Evolutionary conservation across 2,329 filamentous ascomycete genomes (phyloP).

Genomic region (Knufia petricola): DNA sequence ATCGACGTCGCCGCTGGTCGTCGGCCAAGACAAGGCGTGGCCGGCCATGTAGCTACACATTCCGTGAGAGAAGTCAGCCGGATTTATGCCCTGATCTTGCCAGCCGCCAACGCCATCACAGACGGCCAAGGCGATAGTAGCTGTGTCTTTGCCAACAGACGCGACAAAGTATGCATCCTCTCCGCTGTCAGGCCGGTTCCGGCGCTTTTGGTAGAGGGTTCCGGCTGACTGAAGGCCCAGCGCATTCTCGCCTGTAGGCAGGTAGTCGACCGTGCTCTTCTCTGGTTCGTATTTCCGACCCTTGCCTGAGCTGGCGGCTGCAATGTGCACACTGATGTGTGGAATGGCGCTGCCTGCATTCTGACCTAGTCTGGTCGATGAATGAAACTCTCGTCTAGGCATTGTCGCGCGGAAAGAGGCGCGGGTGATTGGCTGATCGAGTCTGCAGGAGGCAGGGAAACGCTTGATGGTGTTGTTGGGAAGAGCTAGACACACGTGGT

Average conservation of each 20-base stretch:
- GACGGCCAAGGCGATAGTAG: slow-evolving; percentile 72
- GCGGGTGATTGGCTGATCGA: background rate
- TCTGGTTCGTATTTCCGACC: slow-evolving; percentile 56
- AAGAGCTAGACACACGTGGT: slow-evolving; percentile 18
- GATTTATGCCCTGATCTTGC: slow-evolving; percentile 85
- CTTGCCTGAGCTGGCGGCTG: slow-evolving; percentile 68
- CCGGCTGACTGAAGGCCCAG: slow-evolving; percentile 29
- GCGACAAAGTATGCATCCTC: slow-evolving; percentile 95
- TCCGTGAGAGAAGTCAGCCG: slow-evolving; percentile 88
- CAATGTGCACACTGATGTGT: slow-evolving; percentile 57
- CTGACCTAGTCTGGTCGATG: slow-evolving; percentile 4
- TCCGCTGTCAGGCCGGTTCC: slow-evolving; percentile 63
- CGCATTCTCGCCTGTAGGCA: slow-evolving; percentile 37
- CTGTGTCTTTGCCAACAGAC: slow-evolving; percentile 61
- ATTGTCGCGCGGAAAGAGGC: slow-evolving; percentile 1
- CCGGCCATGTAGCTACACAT: slow-evolving; percentile 89
- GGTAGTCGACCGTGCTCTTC: slow-evolving; percentile 64
- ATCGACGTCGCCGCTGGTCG: slow-evolving; percentile 25
- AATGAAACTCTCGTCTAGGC: slow-evolving; percentile 11
- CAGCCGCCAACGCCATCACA: slow-evolving; percentile 95
- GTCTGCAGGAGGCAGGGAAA: slow-evolving; percentile 16
- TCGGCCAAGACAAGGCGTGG: slow-evolving; percentile 52
- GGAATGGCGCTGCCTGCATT: slow-evolving; percentile 23
- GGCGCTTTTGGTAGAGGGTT: slow-evolving; percentile 48
- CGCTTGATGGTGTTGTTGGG: slow-evolving; percentile 14